Evolutionary conservation across 2,329 filamentous ascomycete genomes (phyloP).

Genomic region (Botrytis fragariae): DNA sequence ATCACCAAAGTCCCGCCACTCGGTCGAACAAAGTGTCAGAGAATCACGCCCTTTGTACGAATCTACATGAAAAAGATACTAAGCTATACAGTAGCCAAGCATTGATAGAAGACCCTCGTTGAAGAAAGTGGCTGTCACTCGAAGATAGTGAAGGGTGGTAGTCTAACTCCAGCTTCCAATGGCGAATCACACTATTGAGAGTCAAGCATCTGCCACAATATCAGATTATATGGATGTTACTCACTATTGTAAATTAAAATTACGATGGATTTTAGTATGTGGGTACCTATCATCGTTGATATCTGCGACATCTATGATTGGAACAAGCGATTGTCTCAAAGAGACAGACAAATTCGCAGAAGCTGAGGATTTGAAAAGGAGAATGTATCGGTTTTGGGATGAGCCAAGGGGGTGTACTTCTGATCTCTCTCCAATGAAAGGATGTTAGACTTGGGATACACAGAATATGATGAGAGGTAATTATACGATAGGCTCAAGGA

Average conservation of each 20-base stretch:
- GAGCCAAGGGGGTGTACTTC: neutral
- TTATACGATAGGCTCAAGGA: neutral
- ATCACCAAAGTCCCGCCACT: neutral
- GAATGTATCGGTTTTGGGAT: neutral
- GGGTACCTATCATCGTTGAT: neutral
- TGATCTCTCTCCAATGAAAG: neutral
- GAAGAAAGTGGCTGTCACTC: neutral
- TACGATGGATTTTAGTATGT: neutral
- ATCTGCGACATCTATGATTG: neutral
- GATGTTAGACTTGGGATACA: neutral
- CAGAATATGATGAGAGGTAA: neutral
- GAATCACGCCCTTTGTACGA: neutral
- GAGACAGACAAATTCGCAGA: neutral
- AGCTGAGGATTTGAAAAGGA: neutral
- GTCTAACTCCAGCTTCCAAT: neutral
- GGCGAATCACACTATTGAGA: neutral
- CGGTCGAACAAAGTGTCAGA: neutral
- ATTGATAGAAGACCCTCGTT: neutral
- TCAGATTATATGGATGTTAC: neutral
- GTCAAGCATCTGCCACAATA: neutral
- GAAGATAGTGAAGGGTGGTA: neutral
- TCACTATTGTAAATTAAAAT: neutral
- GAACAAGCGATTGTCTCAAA: neutral
- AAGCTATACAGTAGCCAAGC: neutral
- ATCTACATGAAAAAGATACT: neutral